Conservation (phyloP, 2,329 filamentous ascomycete species). For the Aspergillus eucalypticola region DNA sequence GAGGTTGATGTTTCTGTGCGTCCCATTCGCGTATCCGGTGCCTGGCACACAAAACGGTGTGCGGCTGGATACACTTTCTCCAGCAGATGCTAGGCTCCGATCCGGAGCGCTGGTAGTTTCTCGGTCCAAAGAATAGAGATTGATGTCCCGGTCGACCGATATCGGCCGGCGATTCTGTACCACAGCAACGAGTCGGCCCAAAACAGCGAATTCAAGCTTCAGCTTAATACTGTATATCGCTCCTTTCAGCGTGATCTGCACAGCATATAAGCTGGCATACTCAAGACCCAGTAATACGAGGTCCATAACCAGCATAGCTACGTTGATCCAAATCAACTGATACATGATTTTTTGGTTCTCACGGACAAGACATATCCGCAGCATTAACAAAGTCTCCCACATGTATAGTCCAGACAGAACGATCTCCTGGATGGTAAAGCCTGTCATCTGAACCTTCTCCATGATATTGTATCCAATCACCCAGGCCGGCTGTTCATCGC, state of each 20-base stretch:
- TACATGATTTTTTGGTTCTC: conserved; percentile 41
- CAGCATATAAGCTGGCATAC: conserved; percentile 43
- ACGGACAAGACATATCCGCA: conserved; percentile 35
- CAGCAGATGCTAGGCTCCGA: conserved; percentile 25
- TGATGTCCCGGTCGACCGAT: conserved; percentile 5
- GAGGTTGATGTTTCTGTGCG: conserved; percentile 12
- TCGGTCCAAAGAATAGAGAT: neutral
- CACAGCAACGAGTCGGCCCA: conserved; percentile 49
- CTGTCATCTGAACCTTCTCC: conserved; percentile 49
- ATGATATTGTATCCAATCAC: conserved; percentile 46
- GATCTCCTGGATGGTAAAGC: conserved; percentile 49
- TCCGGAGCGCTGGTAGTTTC: conserved; percentile 9
- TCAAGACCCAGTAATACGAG: conserved; percentile 43
- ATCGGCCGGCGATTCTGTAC: conserved; percentile 31
- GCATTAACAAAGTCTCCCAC: conserved; percentile 53
- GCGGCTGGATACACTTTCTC: neutral
- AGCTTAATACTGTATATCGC: conserved; percentile 44
- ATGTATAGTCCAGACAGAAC: conserved; percentile 54
- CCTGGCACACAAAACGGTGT: neutral
- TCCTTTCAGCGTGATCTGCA: conserved; percentile 45
- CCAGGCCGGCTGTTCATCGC: conserved; percentile 28
- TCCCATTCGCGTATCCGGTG: neutral
- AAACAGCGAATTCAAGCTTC: conserved; percentile 59
- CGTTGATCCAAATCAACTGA: conserved; percentile 50
- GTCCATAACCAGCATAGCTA: conserved; percentile 51